Base-by-base conservation (phyloP, 2,329 filamentous ascomycete species). In the Colletotrichum tamarilloi region DNA sequence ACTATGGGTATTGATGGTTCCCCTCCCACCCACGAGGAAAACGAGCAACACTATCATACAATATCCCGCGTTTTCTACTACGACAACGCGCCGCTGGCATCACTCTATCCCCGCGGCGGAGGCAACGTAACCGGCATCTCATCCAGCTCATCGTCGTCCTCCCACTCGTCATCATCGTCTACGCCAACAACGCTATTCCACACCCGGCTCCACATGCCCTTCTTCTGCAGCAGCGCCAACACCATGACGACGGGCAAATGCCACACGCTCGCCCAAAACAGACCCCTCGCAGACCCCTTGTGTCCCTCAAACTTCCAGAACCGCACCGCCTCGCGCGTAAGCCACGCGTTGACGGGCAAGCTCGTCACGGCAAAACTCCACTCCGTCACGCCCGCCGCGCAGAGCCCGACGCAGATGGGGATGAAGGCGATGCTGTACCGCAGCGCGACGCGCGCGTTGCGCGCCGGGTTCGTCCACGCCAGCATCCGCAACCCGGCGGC, bases 231-330 rank as follows among this genome's bases (percentile, higher is more conserved):
- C 82, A 98, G 92, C 3, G 95, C 96, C 74, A 98, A 86, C 59
- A 98, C 95, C 87, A 99, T 91, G 55, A 98, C 89, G 30, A 93
- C 93, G 0, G 97, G 97, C 60, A 99, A 82, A 84, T 98, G 95
- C 97, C 96, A 98, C 11, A 99, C 95, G 81, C 95, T 98, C 1
- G 97, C 95, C 97, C 97, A 99, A 82, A 99, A 99, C 65, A 99
- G 83, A 0, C 93, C 92, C 68, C 95, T 89, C 2, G 97, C 95
- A 22, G 90, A 94, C 2, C 95, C 95, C 77, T 92, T 92, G 74
- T 92, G 89, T 14, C 96, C 96, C 78, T 95, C 90, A 32, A 90
- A 85, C 75, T 88, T 90, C 92, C 94, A 98, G 84, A 98, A 98
- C 49, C 88, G 87, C 77, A 94, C 90, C 0, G 96, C 95, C 82